Percentiles rank a stretch among this genome's conserved stretches.
These are phyloP conservation scores for Russula griseocarnosa DNA, from an alignment of 768 basidiomycete species.

Conservation along the genomic window DNA sequence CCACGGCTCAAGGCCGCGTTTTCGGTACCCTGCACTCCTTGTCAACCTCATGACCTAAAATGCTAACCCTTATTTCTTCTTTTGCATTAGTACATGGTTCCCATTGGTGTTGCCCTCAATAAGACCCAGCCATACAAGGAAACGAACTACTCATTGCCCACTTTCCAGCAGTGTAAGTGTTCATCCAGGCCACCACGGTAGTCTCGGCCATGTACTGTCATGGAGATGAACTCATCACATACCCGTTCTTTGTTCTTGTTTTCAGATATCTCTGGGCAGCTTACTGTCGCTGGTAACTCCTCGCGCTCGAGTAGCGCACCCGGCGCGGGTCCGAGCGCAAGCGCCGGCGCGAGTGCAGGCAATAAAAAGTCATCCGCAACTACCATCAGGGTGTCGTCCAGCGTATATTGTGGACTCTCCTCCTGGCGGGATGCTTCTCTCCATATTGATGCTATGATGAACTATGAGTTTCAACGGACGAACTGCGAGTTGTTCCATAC, in stretches of 20 bases:
- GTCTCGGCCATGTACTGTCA: background rate
- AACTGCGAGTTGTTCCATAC: too few species aligned
- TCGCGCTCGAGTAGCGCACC: too few species aligned
- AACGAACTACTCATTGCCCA: conserved; percentile 40
- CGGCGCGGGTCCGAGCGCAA: too few species aligned
- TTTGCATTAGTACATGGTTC: conserved; percentile 41
- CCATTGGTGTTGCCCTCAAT: conserved; percentile 51
- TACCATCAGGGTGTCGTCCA: background rate
- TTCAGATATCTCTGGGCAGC: too few species aligned
- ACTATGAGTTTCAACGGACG: too few species aligned
- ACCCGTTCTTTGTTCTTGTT: background rate
- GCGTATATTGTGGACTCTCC: too few species aligned
- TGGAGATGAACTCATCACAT: conserved; percentile 1
- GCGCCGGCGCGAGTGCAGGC: background rate
- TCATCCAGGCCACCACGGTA: background rate
- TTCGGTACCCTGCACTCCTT: conserved; percentile 34
- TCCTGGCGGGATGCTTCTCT: too few species aligned
- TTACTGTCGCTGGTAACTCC: too few species aligned
- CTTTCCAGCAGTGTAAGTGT: conserved; percentile 47
- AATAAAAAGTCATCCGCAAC: background rate
- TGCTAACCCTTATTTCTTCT: background rate
- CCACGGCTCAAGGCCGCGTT: conserved; percentile 45
- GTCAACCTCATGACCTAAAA: background rate
- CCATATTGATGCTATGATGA: too few species aligned
- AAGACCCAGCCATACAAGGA: conserved; percentile 52